phyloP scores from a whole-genome alignment of 1,139 yeast species.

The Suhomyces maxii region DNA sequence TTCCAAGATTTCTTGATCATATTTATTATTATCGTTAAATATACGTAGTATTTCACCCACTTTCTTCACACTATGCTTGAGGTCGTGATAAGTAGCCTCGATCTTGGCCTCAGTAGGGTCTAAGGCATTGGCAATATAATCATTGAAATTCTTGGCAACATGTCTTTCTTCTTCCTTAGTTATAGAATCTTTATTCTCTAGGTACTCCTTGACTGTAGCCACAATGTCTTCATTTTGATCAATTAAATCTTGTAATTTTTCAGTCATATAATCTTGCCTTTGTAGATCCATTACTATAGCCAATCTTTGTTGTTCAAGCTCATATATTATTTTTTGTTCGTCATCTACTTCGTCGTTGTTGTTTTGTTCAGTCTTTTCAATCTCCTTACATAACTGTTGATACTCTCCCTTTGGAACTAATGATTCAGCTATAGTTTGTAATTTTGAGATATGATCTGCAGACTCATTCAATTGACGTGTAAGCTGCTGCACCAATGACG shows the following conservation, averaged over 20 bases:
- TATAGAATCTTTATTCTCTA: constrained; percentile 24
- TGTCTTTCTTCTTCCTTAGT: constrained; percentile 15
- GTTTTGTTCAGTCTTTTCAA: neutral
- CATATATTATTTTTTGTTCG: constrained; percentile 7
- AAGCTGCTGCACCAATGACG: constrained; percentile 22
- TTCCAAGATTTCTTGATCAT: constrained; percentile 7
- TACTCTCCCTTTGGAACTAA: constrained; percentile 23
- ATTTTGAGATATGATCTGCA: constrained; percentile 18
- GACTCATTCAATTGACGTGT: constrained; percentile 24
- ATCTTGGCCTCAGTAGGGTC: constrained; percentile 15
- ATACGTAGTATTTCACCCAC: constrained; percentile 9
- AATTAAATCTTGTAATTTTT: constrained; percentile 35
- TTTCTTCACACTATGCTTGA: constrained; percentile 8
- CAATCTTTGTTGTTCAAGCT: constrained; percentile 37
- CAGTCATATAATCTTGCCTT: constrained; percentile 39
- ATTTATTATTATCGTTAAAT: constrained; percentile 7
- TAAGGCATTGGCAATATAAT: constrained; percentile 9
- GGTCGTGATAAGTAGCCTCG: constrained; percentile 7
- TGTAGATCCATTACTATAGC: constrained; percentile 45
- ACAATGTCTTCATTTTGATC: constrained; percentile 43
- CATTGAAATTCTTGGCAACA: constrained; percentile 8
- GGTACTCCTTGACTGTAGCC: constrained; percentile 39
- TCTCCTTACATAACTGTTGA: constrained; percentile 7
- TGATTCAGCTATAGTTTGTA: constrained; percentile 24
- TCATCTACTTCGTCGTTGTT: neutral